phyloP scores from a whole-genome alignment of 2,329 filamentous ascomycete species.

The Alternaria sp. region DNA sequence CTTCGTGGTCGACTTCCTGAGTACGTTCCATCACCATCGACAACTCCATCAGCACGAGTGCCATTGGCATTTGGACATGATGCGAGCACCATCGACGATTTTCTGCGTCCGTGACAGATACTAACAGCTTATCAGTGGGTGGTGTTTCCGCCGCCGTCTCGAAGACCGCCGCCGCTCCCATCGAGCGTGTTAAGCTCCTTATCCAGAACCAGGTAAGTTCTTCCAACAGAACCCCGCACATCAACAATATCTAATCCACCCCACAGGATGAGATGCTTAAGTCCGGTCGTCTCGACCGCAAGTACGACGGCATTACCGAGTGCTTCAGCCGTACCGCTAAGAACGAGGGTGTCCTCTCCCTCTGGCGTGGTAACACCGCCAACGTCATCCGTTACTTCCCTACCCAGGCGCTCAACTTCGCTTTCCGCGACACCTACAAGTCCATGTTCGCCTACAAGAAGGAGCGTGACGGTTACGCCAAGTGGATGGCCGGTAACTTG shows the following conservation, averaged over 20 bases:
- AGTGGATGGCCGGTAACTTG: constrained; percentile 99
- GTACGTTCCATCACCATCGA: constrained; percentile 69
- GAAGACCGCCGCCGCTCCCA: constrained; percentile 99
- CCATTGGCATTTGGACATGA: constrained; percentile 35
- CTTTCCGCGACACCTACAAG: constrained; percentile 99
- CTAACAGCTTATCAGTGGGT: constrained; percentile 75
- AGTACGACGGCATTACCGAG: constrained; percentile 92
- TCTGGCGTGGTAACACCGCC: constrained; percentile 99
- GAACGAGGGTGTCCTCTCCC: constrained; percentile 90
- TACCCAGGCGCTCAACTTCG: constrained; percentile 99
- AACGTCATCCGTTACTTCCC: constrained; percentile 99
- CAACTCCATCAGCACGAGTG: constrained; percentile 29
- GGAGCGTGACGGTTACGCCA: constrained; percentile 96
- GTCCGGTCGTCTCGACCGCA: constrained; percentile 96
- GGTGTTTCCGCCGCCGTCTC: constrained; percentile 99
- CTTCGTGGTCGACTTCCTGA: constrained; percentile 98
- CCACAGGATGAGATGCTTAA: constrained; percentile 99
- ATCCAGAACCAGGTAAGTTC: constrained; percentile 98
- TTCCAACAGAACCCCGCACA: constrained; percentile 35
- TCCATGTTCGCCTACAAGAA: constrained; percentile 99
- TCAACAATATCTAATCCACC: constrained; percentile 28
- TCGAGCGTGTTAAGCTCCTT: constrained; percentile 99
- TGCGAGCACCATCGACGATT: constrained; percentile 15
- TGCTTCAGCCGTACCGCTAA: constrained; percentile 94
- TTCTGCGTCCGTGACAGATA: constrained; percentile 28